Evolutionary conservation across 2,329 filamentous ascomycete genomes (phyloP), one percentile per base, ranked within the genome.

Genomic region (Bisporella sp.): DNA sequence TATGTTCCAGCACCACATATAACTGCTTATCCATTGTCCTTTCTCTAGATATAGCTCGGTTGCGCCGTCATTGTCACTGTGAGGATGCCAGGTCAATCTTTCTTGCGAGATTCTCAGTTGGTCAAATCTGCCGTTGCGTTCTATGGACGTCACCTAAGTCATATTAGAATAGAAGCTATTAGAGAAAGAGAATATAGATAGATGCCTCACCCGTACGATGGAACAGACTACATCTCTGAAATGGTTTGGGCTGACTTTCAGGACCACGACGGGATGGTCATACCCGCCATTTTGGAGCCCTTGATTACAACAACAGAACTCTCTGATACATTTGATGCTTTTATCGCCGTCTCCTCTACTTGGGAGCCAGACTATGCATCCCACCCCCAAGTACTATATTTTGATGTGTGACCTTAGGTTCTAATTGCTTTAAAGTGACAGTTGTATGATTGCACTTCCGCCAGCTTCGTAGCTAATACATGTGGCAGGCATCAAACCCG

Each of bases 321-420:
- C 49, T 47, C 45, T 46, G 37, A 46, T 50, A 46, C 39, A 50
- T 43, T 50, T 50, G 44, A 47, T 50, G 37, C 37, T 46, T 46
- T 42, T 42, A 47, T 43, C 33, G 31, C 46, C 44, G 49, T 50
- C 45, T 43, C 40, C 49, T 44, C 45, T 50, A 47, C 43, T 50
- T 46, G 39, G 49, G 45, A 50, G 49, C 49, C 45, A 50, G 43
- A 50, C 49, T 46, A 50, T 42, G 31, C 31, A 49, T 45, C 41
- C 48, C 28, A 49, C 46, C 37, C 37, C 48, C 41, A 13, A 45
- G 47, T 48, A 30, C 45, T 47, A 29, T 50, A 33, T 12, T 50
- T 46, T 50, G 32, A 45, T 50, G 35, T 50, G 11, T 46, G 43
- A 37, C 48, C 42, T 46, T 41, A 28, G 41, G 48, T 46, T 46